Base-by-base conservation (phyloP, 108 stramenopile species). In the Pseudonitzschia delicatissima region DNA sequence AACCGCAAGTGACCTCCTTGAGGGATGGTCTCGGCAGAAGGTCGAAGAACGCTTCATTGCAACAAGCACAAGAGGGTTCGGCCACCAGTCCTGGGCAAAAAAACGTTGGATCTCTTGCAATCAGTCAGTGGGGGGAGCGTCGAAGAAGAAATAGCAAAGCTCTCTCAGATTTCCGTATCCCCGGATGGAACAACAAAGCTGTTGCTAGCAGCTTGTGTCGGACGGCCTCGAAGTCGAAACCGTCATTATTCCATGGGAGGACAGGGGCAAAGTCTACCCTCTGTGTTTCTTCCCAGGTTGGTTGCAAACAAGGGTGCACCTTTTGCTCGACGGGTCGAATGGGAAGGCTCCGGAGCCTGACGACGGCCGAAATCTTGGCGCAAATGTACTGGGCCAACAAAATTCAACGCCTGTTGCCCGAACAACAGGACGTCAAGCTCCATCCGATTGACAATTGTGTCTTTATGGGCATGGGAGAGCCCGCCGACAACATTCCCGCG, bases 381-480 rank as follows among this genome's bases (percentile, higher is more conserved):
- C 95, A 96, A 70, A 42, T 94, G 18, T 63, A 86, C 66, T 87
- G 77, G 66, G 92, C 90, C 2, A 66, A 72, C 62, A 83, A 83
- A 58, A 53, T 78, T 39, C 72, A 80, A 45, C 76, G 86, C 21
- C 69, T 51, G 25, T 57, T 21, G 13, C 6, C 53, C 29, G 20
- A 35, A 62, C 52, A 57, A 11, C 67, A 49, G 27, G 32, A 26
- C 33, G 6, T n/a, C 17, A 49, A 36, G 5, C 45, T 87, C 33
- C 81, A 75, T 18, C 71, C 73, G 6, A 75, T 88, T 29, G 77
- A 76, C 20, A 86, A 86, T 72, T 67, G 52, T 59, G 93, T 94
- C 11, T 94, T 90, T 66, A 91, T 94, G 93, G 90, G 91, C 6
- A 87, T 91, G 88, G 95, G 92, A 34, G 94, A 93, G 62, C 80